Base-by-base conservation (phyloP, 805 yeast species). In the Candida chauliodis region DNA sequence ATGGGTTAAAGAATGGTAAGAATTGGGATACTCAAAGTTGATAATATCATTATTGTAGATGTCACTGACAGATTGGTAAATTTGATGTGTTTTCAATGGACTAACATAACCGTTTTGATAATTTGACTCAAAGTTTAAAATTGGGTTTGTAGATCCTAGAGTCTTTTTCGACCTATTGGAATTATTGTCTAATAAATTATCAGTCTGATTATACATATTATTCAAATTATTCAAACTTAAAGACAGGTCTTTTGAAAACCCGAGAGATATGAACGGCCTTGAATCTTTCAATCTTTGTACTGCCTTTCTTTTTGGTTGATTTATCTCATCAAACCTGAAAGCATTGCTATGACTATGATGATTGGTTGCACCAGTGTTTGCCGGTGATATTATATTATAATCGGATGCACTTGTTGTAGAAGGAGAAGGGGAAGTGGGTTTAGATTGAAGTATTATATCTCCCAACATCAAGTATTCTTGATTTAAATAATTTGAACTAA, bases 21-120 rank as follows among this genome's bases (percentile, higher is more conserved):
- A 78, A 44, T 67, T 71, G 3, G 86, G 83, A 51, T 79, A 79
- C 44, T 78, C 79, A 49, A 76, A 79, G 36, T 79, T 73, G 37
- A 68, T 68, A 37, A 63, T 59, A 48, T 49, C 71, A 58, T 55
- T 73, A 38, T 61, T 58, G 61, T 58, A 77, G 55, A 65, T 75
- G 65, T 66, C 79, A 60, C 42, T 78, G 51, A 55, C 72, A 31
- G 74, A 57, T 66, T 75, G 58, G 43, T 77, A 76, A 11, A 77
- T 59, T 51, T 79, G 80, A 43, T 81, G 71, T 40, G 78, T 64
- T 9, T 74, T 65, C 41, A 79, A 53, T 5, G 85, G 85, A 3
- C 81, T 71, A 3, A 79, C 71, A 52, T 78, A 79, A 34, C 69
- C 75, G 8, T 30, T 30, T 9, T 36, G 24, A 33, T 33, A 36